These are phyloP conservation scores for Carallia brachiata DNA, from an alignment of 345 rosid species.

Conservation along the genomic window DNA sequence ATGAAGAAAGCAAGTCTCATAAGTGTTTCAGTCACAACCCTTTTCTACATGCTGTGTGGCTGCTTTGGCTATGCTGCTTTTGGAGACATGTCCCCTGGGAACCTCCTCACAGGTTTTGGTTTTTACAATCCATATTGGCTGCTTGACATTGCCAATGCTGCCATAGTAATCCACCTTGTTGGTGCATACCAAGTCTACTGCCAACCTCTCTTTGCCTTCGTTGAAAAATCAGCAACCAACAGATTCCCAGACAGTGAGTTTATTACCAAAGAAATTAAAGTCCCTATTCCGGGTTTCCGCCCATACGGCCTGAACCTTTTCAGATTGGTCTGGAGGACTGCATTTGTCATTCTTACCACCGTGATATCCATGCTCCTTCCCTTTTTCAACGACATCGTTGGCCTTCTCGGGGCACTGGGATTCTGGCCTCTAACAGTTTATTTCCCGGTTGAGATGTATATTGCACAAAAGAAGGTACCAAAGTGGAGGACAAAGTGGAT, in stretches of 20 bases:
- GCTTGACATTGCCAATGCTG: conserved; percentile 79
- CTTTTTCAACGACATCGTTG: conserved; percentile 77
- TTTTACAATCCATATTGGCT: conserved; percentile 85
- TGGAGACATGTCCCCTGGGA: conserved; percentile 77
- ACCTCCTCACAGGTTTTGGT: conserved; percentile 78
- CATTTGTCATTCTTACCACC: conserved; percentile 66
- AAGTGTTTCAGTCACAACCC: conserved; percentile 70
- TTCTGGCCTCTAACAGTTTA: conserved; percentile 94
- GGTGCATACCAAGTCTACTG: conserved; percentile 94
- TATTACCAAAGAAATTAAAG: conserved; percentile 49
- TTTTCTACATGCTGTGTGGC: conserved; percentile 91
- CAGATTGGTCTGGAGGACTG: conserved; percentile 81
- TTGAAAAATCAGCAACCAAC: conserved; percentile 51
- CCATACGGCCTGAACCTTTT: conserved; percentile 60
- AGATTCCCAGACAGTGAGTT: conserved; percentile 60
- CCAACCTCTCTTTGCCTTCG: conserved; percentile 80
- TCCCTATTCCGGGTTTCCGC: conserved; percentile 47
- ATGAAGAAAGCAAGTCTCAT: conserved; percentile 74
- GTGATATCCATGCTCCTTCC: conserved; percentile 84
- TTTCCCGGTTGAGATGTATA: conserved; percentile 91
- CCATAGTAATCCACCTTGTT: conserved; percentile 75
- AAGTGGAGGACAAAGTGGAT: conserved; percentile 83
- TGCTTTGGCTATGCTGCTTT: conserved; percentile 87
- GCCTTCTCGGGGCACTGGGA: conserved; percentile 83
- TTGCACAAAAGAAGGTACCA: conserved; percentile 57